phyloP scores from a whole-genome alignment of 192 early-diverging fungal genomes.

The Glomus cerebriforme region DNA sequence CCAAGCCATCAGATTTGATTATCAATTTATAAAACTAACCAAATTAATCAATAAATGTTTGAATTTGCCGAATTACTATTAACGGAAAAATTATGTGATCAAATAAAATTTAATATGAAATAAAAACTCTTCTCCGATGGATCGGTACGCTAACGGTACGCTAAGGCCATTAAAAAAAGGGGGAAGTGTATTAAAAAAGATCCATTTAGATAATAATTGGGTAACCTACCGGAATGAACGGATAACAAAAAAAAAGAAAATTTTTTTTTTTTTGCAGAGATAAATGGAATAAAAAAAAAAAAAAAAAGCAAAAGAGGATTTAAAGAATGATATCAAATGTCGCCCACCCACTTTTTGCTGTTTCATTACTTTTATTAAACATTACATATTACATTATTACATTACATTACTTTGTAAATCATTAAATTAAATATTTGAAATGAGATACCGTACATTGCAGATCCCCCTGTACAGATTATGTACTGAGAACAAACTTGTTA shows the following conservation, averaged over 20 bases:
- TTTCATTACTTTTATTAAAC: not conserved
- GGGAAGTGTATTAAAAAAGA: no score
- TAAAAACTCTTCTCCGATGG: not conserved
- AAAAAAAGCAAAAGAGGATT: not conserved
- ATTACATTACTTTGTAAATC: not conserved
- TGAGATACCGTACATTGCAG: not conserved
- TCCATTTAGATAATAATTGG: no score
- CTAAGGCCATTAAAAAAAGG: no score
- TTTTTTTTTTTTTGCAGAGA: not conserved
- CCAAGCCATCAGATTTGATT: no score
- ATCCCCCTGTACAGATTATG: not conserved
- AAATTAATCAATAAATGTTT: not conserved
- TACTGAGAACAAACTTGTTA: not conserved
- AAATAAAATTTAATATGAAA: not conserved
- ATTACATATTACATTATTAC: not conserved
- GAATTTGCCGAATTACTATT: not conserved
- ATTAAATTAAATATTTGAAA: not conserved
- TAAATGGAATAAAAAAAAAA: not conserved
- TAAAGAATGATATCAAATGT: not conserved
- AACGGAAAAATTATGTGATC: not conserved
- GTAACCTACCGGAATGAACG: no score
- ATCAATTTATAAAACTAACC: no score
- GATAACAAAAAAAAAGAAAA: not conserved
- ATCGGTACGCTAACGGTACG: not conserved
- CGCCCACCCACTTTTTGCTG: not conserved